Evolutionary conservation across 2,329 filamentous ascomycete species (phyloP), one percentile per base, ranked within the genome.

Genomic region (Aquanectria penicillioides): DNA sequence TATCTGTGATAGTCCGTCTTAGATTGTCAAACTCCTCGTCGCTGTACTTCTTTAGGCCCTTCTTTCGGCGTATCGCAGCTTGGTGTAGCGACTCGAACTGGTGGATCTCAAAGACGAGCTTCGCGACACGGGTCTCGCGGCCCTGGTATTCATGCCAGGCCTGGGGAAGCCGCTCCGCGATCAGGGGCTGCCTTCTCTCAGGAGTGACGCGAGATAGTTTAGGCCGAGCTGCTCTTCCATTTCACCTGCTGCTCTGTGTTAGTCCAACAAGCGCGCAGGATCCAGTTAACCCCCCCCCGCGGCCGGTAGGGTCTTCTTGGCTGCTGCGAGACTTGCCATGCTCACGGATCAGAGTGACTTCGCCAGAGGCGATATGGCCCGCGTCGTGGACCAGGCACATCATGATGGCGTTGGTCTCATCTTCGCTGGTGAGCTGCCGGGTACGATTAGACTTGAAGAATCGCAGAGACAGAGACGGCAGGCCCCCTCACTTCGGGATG

Each of bases 301-400:
- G 7, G n/a, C 9, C 23, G 11, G 38, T 18, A 22, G n/a, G n/a
- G 33, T 26, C 7, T 15, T 13, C 6, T 4, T 26, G n/a, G 29
- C 31, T 33, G 34, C 38, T 36, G 25, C 28, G 28, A 51, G 48
- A 20, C 31, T 29, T 43, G 10, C 22, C 38, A 15, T 26, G 15
- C 11, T 40, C 48, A 11, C 29, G 25, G 22, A 36, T 7, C 6
- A 57, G 43, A 12, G 59, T 58, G 8, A 61, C 37, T 29, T 61
- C 49, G 12, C 59, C 59, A 6, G 59, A 52, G 13, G 59, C 56
- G 18, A 54, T 50, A 18, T 58, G 38, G 5, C 54, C 54, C 28
- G 58, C 37, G 46, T 61, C 54, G 29, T 54, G 54, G 5, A 57
- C 38, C 7, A 61, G 20, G 18, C 54, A 61, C 59, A 61, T 61